Conservation (phyloP, 352 stramenopile species). For the Halophytophthora polymorphica region DNA sequence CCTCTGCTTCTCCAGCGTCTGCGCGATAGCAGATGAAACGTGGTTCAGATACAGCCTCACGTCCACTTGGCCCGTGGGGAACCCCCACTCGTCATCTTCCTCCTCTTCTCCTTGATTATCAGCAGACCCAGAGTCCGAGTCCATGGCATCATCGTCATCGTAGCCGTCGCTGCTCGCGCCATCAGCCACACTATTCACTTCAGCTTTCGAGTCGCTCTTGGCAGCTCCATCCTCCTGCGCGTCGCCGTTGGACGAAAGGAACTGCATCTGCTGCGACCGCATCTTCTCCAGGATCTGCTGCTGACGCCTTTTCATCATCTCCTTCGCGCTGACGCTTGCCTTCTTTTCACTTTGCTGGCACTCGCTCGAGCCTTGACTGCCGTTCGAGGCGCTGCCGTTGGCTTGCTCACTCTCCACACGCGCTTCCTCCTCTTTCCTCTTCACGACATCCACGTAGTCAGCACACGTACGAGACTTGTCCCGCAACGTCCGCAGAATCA, state of each 20-base stretch:
- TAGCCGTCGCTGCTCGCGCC: constrained; percentile 20
- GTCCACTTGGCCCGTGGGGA: constrained; percentile 70
- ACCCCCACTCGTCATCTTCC: constrained; percentile 75
- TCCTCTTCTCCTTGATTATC: constrained; percentile 60
- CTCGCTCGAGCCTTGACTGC: constrained; percentile 3
- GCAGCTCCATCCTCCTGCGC: constrained; percentile 11
- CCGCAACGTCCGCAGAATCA: constrained; percentile 20
- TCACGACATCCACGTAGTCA: constrained; percentile 19
- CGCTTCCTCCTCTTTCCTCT: constrained; percentile 9
- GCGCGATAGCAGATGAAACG: constrained; percentile 56
- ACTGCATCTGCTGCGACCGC: constrained; percentile 71
- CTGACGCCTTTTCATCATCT: constrained; percentile 59
- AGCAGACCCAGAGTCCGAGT: constrained; percentile 39
- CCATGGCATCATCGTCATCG: constrained; percentile 27
- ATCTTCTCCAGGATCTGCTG: constrained; percentile 72
- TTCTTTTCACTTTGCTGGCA: constrained; percentile 8
- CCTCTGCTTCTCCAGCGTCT: constrained; percentile 48
- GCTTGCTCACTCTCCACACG: not conserved
- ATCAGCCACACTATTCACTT: constrained; percentile 1
- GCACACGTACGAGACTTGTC: constrained; percentile 25
- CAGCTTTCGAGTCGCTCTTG: constrained; percentile 6
- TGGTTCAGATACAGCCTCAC: constrained; percentile 67
- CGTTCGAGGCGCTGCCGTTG: not conserved
- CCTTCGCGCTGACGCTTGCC: constrained; percentile 37
- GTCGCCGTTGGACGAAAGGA: constrained; percentile 48